A percentile compares a stretch with the other conserved stretches of the same genome.
Conservation (phyloP, 768 basidiomycete genomes). For the Coprinopsis strossmayeri region DNA sequence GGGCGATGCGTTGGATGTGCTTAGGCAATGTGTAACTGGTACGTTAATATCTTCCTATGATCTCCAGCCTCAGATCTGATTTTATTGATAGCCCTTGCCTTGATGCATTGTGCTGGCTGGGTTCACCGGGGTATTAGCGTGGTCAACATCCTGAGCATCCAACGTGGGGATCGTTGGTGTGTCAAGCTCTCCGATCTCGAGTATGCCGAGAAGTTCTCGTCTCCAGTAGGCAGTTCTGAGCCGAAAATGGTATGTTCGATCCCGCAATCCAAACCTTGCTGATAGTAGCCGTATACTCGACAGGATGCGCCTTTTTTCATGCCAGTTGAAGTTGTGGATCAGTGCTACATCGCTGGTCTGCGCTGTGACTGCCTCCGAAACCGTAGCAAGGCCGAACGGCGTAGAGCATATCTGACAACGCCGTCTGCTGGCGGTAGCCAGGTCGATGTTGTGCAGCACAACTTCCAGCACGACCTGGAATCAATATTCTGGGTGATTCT, state of each 20-base stretch:
- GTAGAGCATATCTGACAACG: too few relatives aligned
- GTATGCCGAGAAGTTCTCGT: conserved; percentile 2
- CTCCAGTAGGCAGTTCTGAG: background rate
- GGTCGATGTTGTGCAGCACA: background rate
- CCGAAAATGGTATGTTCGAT: background rate
- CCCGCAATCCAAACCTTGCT: too few relatives aligned
- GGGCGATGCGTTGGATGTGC: background rate
- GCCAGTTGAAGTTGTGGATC: too few relatives aligned
- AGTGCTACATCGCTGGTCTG: too few relatives aligned
- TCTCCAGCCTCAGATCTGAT: background rate
- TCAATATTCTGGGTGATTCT: background rate
- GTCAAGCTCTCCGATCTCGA: conserved; percentile 9
- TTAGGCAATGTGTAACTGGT: background rate
- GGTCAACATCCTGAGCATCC: conserved; percentile 1
- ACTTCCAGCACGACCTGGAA: background rate
- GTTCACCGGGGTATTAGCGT: conserved; percentile 9
- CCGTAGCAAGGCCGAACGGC: too few relatives aligned
- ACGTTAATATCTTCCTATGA: background rate
- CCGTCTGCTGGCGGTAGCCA: too few relatives aligned
- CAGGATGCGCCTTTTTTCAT: too few relatives aligned
- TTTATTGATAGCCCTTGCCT: background rate
- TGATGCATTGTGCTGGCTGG: conserved; percentile 5
- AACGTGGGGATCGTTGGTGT: background rate
- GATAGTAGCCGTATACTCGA: too few relatives aligned
- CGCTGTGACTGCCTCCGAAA: too few relatives aligned